A percentile compares a stretch with the other conserved stretches of the same genome.
Evolutionary conservation across 2,329 filamentous ascomycete genomes (phyloP).

Genomic region (Nannizziopsis barbatae): DNA sequence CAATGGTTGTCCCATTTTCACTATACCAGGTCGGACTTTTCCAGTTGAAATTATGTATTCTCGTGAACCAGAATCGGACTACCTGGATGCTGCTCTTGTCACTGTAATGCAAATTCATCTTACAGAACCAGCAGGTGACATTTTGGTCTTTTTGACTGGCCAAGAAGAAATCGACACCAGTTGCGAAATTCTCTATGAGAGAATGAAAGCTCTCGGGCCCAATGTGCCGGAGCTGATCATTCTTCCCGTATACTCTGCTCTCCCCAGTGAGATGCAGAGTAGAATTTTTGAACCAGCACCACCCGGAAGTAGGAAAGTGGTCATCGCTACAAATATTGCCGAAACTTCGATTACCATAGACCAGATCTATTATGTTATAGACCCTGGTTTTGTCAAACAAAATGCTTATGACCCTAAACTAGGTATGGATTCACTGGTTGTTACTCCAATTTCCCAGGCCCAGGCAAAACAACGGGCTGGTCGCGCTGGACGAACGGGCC

Average conservation of each 20-base stretch:
- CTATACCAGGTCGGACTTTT: constrained; percentile 87
- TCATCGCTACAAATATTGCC: constrained; percentile 96
- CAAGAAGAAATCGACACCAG: constrained; percentile 96
- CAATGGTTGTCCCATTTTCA: constrained; percentile 90
- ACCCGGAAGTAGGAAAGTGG: constrained; percentile 74
- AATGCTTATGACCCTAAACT: constrained; percentile 95
- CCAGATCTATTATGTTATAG: constrained; percentile 92
- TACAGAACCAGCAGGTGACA: constrained; percentile 83
- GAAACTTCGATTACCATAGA: constrained; percentile 98
- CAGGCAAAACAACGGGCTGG: constrained; percentile 92
- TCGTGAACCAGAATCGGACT: constrained; percentile 87
- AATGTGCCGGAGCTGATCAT: constrained; percentile 86
- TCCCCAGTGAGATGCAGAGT: constrained; percentile 88
- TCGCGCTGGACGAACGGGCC: constrained; percentile 83
- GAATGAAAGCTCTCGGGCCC: constrained; percentile 90
- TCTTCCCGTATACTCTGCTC: constrained; percentile 86
- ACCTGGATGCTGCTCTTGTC: constrained; percentile 83
- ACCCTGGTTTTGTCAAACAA: constrained; percentile 95
- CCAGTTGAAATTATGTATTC: constrained; percentile 96
- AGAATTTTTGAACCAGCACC: constrained; percentile 90
- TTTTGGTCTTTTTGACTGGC: constrained; percentile 90
- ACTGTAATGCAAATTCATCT: constrained; percentile 98
- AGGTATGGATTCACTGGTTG: constrained; percentile 91
- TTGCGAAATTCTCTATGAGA: constrained; percentile 82
- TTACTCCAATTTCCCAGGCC: constrained; percentile 92